Percentiles rank a stretch among this genome's conserved stretches.
phyloP scores from a whole-genome alignment of 1,284 basidiomycete genomes.

The Stygiomarasmius scandens region DNA sequence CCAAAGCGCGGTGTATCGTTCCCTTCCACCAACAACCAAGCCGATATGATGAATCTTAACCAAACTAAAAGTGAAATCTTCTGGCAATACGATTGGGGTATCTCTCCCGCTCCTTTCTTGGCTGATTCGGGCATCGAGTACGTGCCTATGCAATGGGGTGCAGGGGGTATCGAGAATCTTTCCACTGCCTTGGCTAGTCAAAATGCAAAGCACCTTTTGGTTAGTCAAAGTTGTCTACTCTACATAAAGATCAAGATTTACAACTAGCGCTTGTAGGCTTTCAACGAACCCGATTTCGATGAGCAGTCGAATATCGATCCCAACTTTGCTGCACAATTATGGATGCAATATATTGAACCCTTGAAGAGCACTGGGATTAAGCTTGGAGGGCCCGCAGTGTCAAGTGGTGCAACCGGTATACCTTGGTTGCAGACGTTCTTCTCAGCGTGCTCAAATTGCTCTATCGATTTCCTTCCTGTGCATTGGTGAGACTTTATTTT shows the following conservation, averaged over 20 bases:
- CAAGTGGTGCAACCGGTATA: slow-evolving; percentile 55
- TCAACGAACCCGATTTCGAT: slow-evolving; percentile 62
- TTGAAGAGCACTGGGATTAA: slow-evolving; percentile 52
- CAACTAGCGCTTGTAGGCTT: slow-evolving; percentile 32
- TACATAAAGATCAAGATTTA: slow-evolving; percentile 1
- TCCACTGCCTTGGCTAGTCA: slow-evolving; percentile 39
- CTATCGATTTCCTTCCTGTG: slow-evolving; percentile 47
- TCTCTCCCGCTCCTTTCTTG: slow-evolving; percentile 41
- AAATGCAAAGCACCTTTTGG: slow-evolving; percentile 43
- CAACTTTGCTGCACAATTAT: slow-evolving; percentile 54
- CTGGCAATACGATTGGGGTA: slow-evolving; percentile 53
- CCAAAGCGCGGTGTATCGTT: slow-evolving; percentile 49
- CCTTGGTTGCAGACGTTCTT: slow-evolving; percentile 62
- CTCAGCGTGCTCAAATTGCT: slow-evolving; percentile 51
- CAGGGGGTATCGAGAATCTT: slow-evolving; percentile 39
- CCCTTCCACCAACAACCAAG: slow-evolving; percentile 37
- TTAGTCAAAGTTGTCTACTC: slow-evolving; percentile 23
- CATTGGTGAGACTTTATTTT: slow-evolving; percentile 33
- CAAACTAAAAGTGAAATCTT: slow-evolving; percentile 43
- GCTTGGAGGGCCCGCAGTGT: slow-evolving; percentile 68
- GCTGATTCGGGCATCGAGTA: slow-evolving; percentile 44
- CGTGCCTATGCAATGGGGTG: slow-evolving; percentile 56
- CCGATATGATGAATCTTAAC: slow-evolving; percentile 46
- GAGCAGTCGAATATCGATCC: slow-evolving; percentile 66
- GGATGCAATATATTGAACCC: slow-evolving; percentile 66